Percentiles rank a stretch among this genome's conserved stretches.
Evolutionary conservation across 2,329 filamentous ascomycete species (phyloP).

Genomic region (Aureobasidium sp.): DNA sequence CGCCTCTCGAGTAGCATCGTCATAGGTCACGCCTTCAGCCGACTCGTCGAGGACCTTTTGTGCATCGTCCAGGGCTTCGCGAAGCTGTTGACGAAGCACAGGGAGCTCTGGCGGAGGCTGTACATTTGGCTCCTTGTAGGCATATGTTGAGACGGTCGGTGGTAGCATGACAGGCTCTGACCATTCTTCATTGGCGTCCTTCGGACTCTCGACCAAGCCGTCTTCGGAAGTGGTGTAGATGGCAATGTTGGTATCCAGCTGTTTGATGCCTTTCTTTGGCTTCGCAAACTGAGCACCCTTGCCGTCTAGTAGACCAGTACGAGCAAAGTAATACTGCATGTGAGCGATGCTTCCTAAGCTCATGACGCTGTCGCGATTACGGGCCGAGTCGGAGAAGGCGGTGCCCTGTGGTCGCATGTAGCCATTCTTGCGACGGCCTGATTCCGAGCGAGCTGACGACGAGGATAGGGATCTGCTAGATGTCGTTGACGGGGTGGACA

Average conservation of each 20-base stretch:
- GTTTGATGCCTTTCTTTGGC: conserved; percentile 48
- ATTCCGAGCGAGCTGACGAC: conserved; percentile 47
- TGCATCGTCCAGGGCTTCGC: conserved; percentile 63
- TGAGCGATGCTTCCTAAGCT: conserved; percentile 94
- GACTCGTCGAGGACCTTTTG: conserved; percentile 57
- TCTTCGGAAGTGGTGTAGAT: conserved; percentile 5
- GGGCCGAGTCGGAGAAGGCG: conserved; percentile 83
- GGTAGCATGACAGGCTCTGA: conserved; percentile 73
- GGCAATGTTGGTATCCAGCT: neutral
- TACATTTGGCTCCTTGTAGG: conserved; percentile 71
- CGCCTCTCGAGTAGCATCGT: conserved; percentile 8
- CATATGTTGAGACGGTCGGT: conserved; percentile 96
- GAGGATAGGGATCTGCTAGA: conserved; percentile 41
- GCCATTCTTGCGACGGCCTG: conserved; percentile 57
- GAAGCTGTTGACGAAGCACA: conserved; percentile 65
- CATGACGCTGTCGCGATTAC: conserved; percentile 88
- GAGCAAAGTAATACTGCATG: conserved; percentile 95
- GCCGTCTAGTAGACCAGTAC: conserved; percentile 86
- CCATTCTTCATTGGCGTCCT: conserved; percentile 47
- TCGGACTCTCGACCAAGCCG: conserved; percentile 15
- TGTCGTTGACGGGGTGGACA: conserved; percentile 40
- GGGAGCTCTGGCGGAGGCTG: conserved; percentile 77
- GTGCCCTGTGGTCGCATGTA: conserved; percentile 85
- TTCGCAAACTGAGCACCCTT: conserved; percentile 82
- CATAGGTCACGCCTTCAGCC: neutral